Evolutionary conservation across 2,329 filamentous ascomycete species (phyloP).

Genomic region (Raffaelea ambrosiae): DNA sequence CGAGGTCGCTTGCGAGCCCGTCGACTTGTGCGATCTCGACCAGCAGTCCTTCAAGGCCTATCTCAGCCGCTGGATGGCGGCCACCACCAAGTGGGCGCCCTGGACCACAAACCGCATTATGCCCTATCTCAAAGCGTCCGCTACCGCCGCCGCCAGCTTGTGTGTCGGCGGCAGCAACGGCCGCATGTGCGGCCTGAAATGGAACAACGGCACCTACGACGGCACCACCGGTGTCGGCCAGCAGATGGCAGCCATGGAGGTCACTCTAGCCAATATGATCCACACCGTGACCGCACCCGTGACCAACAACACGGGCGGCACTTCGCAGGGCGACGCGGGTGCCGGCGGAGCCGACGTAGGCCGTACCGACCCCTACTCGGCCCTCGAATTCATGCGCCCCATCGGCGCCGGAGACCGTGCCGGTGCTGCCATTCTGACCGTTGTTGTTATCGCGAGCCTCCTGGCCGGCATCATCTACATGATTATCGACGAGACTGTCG

Average conservation of each 20-base stretch:
- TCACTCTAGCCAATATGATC: constrained; percentile 55
- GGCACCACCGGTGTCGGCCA: constrained; percentile 56
- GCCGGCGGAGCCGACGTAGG: constrained; percentile 38
- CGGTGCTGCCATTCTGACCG: constrained; percentile 57
- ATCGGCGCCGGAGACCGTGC: constrained; percentile 55
- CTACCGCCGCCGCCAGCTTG: constrained; percentile 46
- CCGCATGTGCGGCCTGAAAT: constrained; percentile 52
- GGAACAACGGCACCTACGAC: constrained; percentile 38
- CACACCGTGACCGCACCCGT: constrained; percentile 27
- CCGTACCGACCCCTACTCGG: constrained; percentile 19
- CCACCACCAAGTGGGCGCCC: constrained; percentile 55
- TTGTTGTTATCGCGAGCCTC: neutral
- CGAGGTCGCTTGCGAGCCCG: constrained; percentile 57
- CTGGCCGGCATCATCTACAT: neutral
- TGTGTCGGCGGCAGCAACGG: constrained; percentile 49
- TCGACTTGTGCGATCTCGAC: constrained; percentile 52
- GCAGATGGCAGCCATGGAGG: constrained; percentile 61
- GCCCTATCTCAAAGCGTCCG: constrained; percentile 44
- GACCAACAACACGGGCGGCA: constrained; percentile 37
- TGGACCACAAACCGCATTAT: constrained; percentile 45
- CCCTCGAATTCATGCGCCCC: constrained; percentile 18
- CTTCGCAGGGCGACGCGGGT: constrained; percentile 36
- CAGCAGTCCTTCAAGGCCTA: constrained; percentile 59
- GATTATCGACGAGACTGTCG: neutral
- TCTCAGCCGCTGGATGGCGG: constrained; percentile 52